These are phyloP conservation scores for Hemileia vastatrix DNA, from an alignment of 1,284 basidiomycete genomes.

Conservation along the genomic window DNA sequence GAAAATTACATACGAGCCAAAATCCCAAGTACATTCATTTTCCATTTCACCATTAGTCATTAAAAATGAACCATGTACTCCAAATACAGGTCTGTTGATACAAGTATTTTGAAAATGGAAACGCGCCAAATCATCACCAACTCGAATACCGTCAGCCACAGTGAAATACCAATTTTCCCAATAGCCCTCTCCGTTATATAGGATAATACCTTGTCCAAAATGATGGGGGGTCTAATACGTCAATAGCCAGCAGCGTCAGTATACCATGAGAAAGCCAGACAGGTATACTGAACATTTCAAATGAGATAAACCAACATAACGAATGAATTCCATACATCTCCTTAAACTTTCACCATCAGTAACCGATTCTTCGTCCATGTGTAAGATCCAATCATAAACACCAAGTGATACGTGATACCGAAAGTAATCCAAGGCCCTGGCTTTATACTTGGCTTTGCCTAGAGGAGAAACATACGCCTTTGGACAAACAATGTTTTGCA, in stretches of 20 bases:
- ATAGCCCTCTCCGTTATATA: constrained; percentile 47
- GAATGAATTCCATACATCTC: constrained; percentile 46
- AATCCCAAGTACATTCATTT: constrained; percentile 46
- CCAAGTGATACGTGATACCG: constrained; percentile 45
- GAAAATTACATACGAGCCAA: constrained; percentile 24
- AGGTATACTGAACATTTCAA: too few species aligned
- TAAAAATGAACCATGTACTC: constrained; percentile 47
- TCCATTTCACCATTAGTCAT: constrained; percentile 48
- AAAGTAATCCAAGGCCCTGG: constrained; percentile 47
- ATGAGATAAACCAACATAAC: constrained; percentile 28
- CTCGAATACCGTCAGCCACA: constrained; percentile 47
- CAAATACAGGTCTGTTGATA: constrained; percentile 46
- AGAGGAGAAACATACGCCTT: constrained; percentile 46
- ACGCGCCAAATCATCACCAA: constrained; percentile 47
- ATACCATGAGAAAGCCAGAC: not conserved
- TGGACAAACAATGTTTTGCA: constrained; percentile 47
- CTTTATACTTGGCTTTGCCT: constrained; percentile 47
- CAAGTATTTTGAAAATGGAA: constrained; percentile 47
- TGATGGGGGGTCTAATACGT: constrained; percentile 44
- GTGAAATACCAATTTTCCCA: constrained; percentile 48
- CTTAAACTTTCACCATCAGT: constrained; percentile 46
- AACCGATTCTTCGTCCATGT: constrained; percentile 46
- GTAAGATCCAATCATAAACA: constrained; percentile 47
- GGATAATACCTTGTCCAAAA: constrained; percentile 47
- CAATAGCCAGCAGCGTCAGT: not conserved